phyloP scores from a whole-genome alignment of 129 eudicot genomes.

The Flaveria bidentis region DNA sequence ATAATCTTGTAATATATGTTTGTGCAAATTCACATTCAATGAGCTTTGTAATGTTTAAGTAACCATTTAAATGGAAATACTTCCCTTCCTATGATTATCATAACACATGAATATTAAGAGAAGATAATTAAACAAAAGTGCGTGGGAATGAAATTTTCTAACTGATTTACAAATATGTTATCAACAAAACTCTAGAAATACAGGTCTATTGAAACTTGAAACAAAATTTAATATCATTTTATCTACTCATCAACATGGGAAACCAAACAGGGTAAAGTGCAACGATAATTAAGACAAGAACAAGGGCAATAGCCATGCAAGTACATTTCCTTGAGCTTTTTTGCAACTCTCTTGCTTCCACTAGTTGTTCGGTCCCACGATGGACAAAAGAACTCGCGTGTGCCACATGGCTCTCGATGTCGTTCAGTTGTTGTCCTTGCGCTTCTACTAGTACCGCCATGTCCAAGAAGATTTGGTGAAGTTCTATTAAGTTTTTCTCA shows the following conservation, averaged over 20 bases:
- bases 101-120: neutral
- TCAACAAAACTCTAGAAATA: neutral
- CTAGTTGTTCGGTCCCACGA: slow-evolving; percentile 73
- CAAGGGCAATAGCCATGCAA: slow-evolving; percentile 55
- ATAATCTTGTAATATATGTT: too few species aligned
- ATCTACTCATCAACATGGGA: slow-evolving; percentile 25
- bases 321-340: slow-evolving; percentile 79
- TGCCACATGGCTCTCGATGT: slow-evolving; percentile 78
- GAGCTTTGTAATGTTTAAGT: neutral
- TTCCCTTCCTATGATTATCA: neutral
- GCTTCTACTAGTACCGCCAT: slow-evolving; percentile 96
- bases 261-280: slow-evolving; percentile 66
- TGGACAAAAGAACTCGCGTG: slow-evolving; percentile 92
- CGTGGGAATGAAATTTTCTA: neutral
- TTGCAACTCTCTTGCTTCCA: slow-evolving; percentile 60
- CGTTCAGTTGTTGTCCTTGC: slow-evolving; percentile 86
- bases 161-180: neutral
- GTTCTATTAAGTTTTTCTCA: slow-evolving; percentile 71
- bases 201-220: slow-evolving; percentile 7
- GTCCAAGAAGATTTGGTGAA: slow-evolving; percentile 80
- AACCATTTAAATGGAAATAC: neutral
- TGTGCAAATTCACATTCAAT: too few species aligned
- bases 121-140: neutral
- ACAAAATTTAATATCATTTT: neutral
- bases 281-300: slow-evolving; percentile 35